Evolutionary conservation across 2,329 filamentous ascomycete species (phyloP).

Genomic region (Ophiobolus disseminans): DNA sequence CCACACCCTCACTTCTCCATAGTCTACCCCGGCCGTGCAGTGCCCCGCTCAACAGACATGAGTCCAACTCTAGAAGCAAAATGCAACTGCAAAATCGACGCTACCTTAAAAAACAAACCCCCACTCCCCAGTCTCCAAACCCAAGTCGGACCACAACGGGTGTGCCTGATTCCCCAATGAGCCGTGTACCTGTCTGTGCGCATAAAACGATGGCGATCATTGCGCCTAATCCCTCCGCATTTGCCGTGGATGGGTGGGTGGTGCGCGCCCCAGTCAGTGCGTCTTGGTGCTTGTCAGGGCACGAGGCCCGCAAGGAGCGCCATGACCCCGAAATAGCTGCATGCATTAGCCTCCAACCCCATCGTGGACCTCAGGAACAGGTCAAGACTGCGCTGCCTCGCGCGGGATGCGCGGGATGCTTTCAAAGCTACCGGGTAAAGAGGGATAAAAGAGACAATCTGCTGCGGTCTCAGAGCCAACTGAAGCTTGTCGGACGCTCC

Average conservation of each 20-base stretch:
- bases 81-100: conserved; percentile 6
- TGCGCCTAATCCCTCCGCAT: conserved; percentile 13
- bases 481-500: background rate
- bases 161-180: conserved; percentile 12
- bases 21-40: background rate
- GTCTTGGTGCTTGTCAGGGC: conserved; percentile 38
- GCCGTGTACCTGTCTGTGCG: conserved; percentile 22
- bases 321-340: conserved; percentile 52
- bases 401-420: conserved; percentile 9
- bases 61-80: no score
- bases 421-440: conserved; percentile 14
- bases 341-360: conserved; percentile 41
- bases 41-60: no score
- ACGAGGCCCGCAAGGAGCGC: conserved; percentile 49
- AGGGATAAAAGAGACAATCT: conserved; percentile 1
- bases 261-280: conserved; percentile 7
- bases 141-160: conserved; percentile 4
- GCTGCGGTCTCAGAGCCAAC: conserved; percentile 9
- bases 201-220: conserved; percentile 23
- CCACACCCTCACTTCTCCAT: conserved; percentile 9
- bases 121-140: conserved; percentile 14
- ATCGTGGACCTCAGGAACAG: conserved; percentile 21
- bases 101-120: conserved; percentile 12
- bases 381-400: no score
- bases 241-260: background rate